Evolutionary conservation across 2,329 filamentous ascomycete species (phyloP), one percentile per base, ranked within the genome.

Genomic region (Calonectria montana): DNA sequence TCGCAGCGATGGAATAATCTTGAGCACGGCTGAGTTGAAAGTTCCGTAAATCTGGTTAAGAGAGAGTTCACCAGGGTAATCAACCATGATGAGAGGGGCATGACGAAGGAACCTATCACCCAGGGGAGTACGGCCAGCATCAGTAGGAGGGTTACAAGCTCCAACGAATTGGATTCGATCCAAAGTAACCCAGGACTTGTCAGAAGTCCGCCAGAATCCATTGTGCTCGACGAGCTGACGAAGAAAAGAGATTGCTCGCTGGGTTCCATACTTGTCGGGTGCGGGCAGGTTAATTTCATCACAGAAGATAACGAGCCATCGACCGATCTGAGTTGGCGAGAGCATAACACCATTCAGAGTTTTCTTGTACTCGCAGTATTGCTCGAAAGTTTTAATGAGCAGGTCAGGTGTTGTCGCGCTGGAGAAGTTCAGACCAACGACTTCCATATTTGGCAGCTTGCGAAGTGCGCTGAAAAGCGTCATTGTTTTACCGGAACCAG

Each of bases 361-460:
- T 90, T 99, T 99, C 87, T 96, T 97, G 86, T 99, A 99, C 84
- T 99, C 97, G 85, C 97, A 99, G 84, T 99, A 98, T 82, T 99
- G 97, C 85, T 99, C 97, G 77, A 99, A 98, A 0, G 97, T 99
- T 88, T 99, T 99, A 87, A 99, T 96, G 73, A 99, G 90, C 31
- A 99, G 91, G 83, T 99, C 97, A 1, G 97, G 97, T 0, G 97
- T 99, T 0, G 97, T 99, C 1, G 97, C 97, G 79, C 97, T 99
- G 5, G 97, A 99, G 84, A 99, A 99, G 85, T 99, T 99, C 82
- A 99, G 94, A 61, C 97, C 97, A 37, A 99, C 97, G 70, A 98
- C 95, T 84, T 99, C 97, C 96, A 99, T 98, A 82, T 98, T 98
- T 4, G 96, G 96, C 70, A 99, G 88, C 84, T 99, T 99, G 75